Conservation (phyloP, 2,329 filamentous ascomycete species). For the Aspergillus tamarii region DNA sequence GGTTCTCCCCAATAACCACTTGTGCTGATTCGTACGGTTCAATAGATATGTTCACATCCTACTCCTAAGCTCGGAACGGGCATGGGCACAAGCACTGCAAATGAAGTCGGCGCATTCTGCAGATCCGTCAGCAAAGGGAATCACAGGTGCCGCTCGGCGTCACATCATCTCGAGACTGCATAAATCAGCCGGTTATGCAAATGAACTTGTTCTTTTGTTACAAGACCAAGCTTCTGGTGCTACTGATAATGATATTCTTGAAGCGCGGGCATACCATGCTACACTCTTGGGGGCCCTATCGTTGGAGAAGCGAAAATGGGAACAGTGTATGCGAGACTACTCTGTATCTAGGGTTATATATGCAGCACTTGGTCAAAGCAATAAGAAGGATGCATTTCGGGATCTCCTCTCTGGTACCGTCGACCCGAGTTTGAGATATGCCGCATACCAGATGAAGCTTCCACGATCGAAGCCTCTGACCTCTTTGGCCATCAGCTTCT, state of each 20-base stretch:
- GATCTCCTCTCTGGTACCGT: constrained; percentile 84
- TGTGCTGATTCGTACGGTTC: not conserved
- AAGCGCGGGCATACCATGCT: constrained; percentile 81
- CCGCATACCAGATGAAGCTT: constrained; percentile 87
- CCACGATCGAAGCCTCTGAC: constrained; percentile 82
- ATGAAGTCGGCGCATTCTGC: constrained; percentile 83
- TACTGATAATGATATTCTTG: constrained; percentile 71
- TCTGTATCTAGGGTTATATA: constrained; percentile 82
- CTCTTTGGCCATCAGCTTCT: constrained; percentile 76
- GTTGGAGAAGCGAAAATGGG: constrained; percentile 90
- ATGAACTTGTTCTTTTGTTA: constrained; percentile 68
- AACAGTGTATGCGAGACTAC: constrained; percentile 73
- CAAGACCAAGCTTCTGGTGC: constrained; percentile 66
- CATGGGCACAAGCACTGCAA: constrained; percentile 94
- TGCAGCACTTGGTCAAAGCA: constrained; percentile 66
- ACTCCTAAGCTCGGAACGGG: constrained; percentile 83
- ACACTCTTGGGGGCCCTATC: constrained; percentile 75
- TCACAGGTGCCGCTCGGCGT: constrained; percentile 76
- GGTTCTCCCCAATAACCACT: not conserved
- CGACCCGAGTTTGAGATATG: constrained; percentile 91
- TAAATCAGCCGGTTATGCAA: constrained; percentile 75
- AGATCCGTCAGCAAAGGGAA: constrained; percentile 71
- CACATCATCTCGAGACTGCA: constrained; percentile 87
- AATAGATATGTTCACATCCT: constrained; percentile 75
- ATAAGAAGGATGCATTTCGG: constrained; percentile 77